Conservation (phyloP, 495 filamentous ascomycete species). For the Aspergillus olivimuriae region DNA sequence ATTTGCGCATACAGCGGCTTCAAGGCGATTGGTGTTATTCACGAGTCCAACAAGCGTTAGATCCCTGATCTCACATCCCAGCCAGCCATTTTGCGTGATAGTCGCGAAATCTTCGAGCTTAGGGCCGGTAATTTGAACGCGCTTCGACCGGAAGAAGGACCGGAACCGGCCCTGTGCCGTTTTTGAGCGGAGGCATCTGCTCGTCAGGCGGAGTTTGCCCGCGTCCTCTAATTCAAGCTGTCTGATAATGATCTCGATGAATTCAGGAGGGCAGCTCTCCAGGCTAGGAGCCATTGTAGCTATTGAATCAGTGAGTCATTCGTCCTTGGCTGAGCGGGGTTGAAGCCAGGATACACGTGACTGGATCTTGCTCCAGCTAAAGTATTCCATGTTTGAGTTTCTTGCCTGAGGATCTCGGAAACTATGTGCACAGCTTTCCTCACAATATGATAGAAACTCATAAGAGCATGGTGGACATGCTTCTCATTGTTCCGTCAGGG, state of each 20-base stretch:
- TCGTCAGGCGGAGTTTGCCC: slow-evolving; percentile 2
- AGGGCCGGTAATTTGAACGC: neutral
- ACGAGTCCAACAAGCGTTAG: neutral
- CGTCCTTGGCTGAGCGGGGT: too few relatives aligned
- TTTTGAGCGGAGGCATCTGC: slow-evolving; percentile 1
- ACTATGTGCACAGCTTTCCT: too few relatives aligned
- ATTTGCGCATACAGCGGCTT: neutral
- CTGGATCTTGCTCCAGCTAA: too few relatives aligned
- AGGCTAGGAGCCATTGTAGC: neutral
- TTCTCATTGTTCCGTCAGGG: too few relatives aligned
- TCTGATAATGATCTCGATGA: neutral
- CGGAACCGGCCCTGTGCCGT: neutral
- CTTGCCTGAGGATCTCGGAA: too few relatives aligned
- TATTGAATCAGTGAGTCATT: too few relatives aligned
- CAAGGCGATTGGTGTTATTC: neutral
- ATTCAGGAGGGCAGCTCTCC: neutral
- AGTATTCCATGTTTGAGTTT: too few relatives aligned
- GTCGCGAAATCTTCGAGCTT: neutral
- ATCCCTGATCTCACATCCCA: neutral
- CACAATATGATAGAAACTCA: too few relatives aligned
- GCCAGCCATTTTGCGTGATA: neutral
- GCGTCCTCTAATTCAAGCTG: neutral
- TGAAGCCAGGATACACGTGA: too few relatives aligned
- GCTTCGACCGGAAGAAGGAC: neutral
- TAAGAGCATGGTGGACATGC: too few relatives aligned